Conservation (phyloP, 2,329 filamentous ascomycete species). For the Aspergillus persii region DNA sequence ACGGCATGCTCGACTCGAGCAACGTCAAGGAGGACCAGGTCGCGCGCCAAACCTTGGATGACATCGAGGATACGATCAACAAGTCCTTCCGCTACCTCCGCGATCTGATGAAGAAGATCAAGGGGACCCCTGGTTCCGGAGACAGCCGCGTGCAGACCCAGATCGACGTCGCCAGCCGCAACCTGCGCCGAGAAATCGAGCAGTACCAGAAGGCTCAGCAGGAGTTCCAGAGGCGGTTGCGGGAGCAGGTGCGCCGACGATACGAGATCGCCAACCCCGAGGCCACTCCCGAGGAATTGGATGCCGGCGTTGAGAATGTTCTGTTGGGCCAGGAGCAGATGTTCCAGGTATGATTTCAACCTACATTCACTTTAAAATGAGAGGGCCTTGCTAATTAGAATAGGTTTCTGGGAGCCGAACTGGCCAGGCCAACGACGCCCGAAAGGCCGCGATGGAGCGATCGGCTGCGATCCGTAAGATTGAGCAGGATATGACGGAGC, state of each 20-base stretch:
- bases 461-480: conserved; percentile 90
- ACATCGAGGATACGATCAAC: conserved; percentile 76
- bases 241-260: conserved; percentile 82
- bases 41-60: conserved; percentile 68
- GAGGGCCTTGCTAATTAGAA: not conserved
- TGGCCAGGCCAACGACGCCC: conserved; percentile 75
- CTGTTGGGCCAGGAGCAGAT: conserved; percentile 68
- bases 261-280: conserved; percentile 87
- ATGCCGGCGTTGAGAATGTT: conserved; percentile 69
- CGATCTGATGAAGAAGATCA: conserved; percentile 75
- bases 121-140: conserved; percentile 73
- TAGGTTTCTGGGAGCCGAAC: conserved; percentile 49
- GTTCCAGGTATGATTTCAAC: conserved; percentile 65
- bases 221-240: conserved; percentile 73
- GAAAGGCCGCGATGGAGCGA: conserved; percentile 73
- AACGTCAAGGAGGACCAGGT: conserved; percentile 64
- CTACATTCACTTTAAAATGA: not conserved
- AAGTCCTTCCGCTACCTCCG: conserved; percentile 75
- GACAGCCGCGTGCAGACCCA: conserved; percentile 73
- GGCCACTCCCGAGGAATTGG: conserved; percentile 73
- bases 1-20: conserved; percentile 74
- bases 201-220: conserved; percentile 78
- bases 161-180: conserved; percentile 75
- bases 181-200: conserved; percentile 76
- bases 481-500: conserved; percentile 81